Conservation (phyloP, 2,329 filamentous ascomycete species). For the Thielaviopsis cerberus region DNA sequence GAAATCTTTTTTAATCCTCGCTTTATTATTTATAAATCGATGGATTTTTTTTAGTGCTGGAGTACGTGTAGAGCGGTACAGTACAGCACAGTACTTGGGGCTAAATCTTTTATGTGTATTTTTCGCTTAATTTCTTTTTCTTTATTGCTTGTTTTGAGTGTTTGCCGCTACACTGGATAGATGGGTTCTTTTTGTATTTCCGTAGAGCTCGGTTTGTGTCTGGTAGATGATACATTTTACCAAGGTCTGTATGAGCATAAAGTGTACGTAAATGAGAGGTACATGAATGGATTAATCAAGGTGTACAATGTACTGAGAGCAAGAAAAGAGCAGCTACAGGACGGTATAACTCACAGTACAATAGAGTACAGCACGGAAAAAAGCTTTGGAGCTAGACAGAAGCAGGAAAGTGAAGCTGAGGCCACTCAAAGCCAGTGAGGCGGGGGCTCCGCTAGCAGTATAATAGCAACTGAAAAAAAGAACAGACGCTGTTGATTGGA, state of each 20-base stretch:
- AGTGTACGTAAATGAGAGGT: too few relatives aligned
- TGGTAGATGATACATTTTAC: too few relatives aligned
- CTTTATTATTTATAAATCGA: neutral
- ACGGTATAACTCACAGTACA: neutral
- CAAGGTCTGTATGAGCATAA: too few relatives aligned
- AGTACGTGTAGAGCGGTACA: neutral
- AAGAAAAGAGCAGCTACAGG: too few relatives aligned
- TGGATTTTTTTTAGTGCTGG: neutral
- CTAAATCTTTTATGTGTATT: neutral
- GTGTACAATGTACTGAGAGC: too few relatives aligned
- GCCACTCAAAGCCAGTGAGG: neutral
- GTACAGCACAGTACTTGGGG: neutral
- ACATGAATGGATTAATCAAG: too few relatives aligned
- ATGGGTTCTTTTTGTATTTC: too few relatives aligned
- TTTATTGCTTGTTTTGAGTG: neutral
- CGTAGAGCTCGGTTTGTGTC: too few relatives aligned
- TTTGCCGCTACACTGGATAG: neutral
- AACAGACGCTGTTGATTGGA: neutral
- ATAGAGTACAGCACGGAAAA: neutral
- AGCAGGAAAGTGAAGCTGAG: neutral
- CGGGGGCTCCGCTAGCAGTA: neutral
- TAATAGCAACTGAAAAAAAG: neutral
- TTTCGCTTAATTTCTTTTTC: neutral
- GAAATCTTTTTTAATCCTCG: neutral
- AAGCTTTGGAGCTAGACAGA: neutral